Evolutionary conservation across 371 early-diverging fungal species (phyloP).

Genomic region (Catenaria anguillulae): DNA sequence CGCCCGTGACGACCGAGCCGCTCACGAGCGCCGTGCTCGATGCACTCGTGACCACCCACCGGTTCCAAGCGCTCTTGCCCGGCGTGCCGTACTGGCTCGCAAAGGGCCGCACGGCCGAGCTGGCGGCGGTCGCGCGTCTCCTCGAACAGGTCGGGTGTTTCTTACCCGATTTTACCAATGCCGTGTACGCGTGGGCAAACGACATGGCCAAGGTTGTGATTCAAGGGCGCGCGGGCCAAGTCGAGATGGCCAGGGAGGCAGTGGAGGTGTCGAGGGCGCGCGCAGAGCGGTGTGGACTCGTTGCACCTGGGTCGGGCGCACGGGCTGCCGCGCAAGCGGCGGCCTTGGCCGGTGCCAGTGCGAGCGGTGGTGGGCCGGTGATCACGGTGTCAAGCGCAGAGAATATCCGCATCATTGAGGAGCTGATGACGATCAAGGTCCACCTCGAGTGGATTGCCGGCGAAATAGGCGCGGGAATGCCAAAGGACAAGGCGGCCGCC

Average conservation of each 20-base stretch:
- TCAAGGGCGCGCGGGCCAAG: no score
- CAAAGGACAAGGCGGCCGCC: slow-evolving; percentile 36
- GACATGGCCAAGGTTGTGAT: background rate
- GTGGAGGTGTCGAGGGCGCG: no score
- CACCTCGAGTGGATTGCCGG: slow-evolving; percentile 49
- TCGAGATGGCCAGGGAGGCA: no score
- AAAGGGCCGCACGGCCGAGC: background rate
- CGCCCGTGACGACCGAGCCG: background rate
- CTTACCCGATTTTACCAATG: background rate
- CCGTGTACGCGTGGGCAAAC: background rate
- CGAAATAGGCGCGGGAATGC: no score
- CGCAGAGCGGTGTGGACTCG: no score
- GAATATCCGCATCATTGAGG: slow-evolving; percentile 44
- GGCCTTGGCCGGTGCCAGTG: slow-evolving; percentile 24
- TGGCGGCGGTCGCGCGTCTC: background rate
- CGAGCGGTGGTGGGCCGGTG: slow-evolving; percentile 9
- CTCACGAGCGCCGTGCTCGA: background rate
- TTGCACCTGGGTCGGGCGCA: no score
- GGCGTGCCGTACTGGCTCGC: background rate
- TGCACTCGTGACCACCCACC: background rate
- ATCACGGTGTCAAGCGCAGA: no score
- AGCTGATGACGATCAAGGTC: slow-evolving; percentile 48
- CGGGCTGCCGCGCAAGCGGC: slow-evolving; percentile 40
- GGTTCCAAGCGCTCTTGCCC: background rate
- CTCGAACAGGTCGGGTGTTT: background rate